Evolutionary conservation across 495 filamentous ascomycete species (phyloP).

Genomic region (Niebla homalea): DNA sequence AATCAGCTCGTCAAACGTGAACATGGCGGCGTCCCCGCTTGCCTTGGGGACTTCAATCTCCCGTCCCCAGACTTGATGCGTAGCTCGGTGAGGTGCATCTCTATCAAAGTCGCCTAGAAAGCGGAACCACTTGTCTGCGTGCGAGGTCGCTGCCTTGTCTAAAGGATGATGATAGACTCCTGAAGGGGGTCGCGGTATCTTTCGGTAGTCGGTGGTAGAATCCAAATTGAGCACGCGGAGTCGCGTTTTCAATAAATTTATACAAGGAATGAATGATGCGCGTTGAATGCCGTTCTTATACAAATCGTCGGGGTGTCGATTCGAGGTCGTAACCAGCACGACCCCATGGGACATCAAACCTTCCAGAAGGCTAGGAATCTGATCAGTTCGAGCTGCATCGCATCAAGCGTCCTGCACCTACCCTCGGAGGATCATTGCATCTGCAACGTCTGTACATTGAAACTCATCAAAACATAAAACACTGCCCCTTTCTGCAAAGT

Average conservation of each 20-base stretch:
- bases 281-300: constrained; percentile 98
- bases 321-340: constrained; percentile 91
- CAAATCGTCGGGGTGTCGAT: constrained; percentile 86
- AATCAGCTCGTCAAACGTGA: constrained; percentile 82
- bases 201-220: constrained; percentile 91
- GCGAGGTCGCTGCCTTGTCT: constrained; percentile 58
- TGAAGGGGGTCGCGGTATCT: constrained; percentile 84
- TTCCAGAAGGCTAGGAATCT: constrained; percentile 57
- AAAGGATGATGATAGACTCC: constrained; percentile 86
- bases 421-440: constrained; percentile 92
- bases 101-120: constrained; percentile 75
- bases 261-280: constrained; percentile 87
- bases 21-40: constrained; percentile 76
- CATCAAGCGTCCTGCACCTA: constrained; percentile 15
- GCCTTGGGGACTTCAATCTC: constrained; percentile 77
- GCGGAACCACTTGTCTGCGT: constrained; percentile 87
- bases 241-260: constrained; percentile 71
- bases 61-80: constrained; percentile 87
- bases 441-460: constrained; percentile 95
- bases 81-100: constrained; percentile 61
- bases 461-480: constrained; percentile 98
- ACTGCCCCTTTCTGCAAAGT: constrained; percentile 71
- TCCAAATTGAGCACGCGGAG: constrained; percentile 87
- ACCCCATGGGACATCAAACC: constrained; percentile 90
- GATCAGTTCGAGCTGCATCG: constrained; percentile 2